These are phyloP conservation scores for Arbutus unedo DNA, from an alignment of 148 eudicot species.

Conservation along the genomic window DNA sequence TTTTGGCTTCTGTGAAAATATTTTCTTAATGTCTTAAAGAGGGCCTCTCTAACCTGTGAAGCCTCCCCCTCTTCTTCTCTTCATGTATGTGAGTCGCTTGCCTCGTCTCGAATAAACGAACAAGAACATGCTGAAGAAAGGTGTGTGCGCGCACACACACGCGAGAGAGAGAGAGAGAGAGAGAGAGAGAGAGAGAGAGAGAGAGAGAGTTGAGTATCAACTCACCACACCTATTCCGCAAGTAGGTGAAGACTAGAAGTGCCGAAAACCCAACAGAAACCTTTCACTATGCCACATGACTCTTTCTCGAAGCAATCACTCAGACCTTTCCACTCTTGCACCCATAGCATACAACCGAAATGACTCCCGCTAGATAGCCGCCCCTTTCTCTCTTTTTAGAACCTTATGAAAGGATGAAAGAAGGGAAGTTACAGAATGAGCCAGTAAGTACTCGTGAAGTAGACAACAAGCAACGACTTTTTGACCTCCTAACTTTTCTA, in stretches of 20 bases:
- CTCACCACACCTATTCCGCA: not conserved
- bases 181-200: too few relatives aligned
- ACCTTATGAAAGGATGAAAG: too few relatives aligned
- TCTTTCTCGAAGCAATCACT: conserved; percentile 17
- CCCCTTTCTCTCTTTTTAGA: not conserved
- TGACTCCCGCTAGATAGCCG: not conserved
- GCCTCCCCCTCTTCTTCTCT: not conserved
- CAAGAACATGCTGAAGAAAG: not conserved
- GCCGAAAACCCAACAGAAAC: conserved; percentile 10
- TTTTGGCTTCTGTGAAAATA: too few relatives aligned
- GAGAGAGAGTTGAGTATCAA: too few relatives aligned
- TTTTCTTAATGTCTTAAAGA: too few relatives aligned
- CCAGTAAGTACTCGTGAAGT: too few relatives aligned
- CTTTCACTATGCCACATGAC: conserved; percentile 16
- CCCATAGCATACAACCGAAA: too few relatives aligned
- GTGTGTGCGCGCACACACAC: not conserved
- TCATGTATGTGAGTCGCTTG: not conserved
- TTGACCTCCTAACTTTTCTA: too few relatives aligned
- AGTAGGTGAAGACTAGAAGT: conserved; percentile 6
- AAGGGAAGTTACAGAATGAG: too few relatives aligned
- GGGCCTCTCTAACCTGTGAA: too few relatives aligned
- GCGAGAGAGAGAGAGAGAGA: not conserved
- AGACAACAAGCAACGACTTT: too few relatives aligned
- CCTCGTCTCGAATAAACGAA: not conserved
- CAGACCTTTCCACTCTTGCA: conserved; percentile 1